Base-by-base conservation (phyloP, 345 rosid genomes). In the Linum tenue region DNA sequence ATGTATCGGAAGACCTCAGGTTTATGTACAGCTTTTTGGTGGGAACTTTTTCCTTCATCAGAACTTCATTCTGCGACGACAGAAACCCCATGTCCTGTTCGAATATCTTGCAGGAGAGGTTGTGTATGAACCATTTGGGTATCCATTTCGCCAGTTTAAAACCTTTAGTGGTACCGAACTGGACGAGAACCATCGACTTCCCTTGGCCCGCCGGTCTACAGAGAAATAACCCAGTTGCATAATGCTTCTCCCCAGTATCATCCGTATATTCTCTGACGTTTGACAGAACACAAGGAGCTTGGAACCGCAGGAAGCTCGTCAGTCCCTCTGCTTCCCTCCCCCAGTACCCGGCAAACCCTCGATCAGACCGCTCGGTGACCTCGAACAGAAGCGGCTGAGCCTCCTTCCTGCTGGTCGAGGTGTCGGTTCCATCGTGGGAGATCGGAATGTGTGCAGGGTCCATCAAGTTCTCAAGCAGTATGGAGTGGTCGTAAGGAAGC, bases 121-220 rank as follows among this genome's bases (percentile, higher is more conserved):
- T 96, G 79, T 90, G 97, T 74, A 85, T 79, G 73, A 81, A 92
- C 96, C 98, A 90, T 66, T 83, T 36, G 3, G 97, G 98, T 61
- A 90, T 80, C 56, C 78, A 40, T 65, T 83, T 80, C 3, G 79
- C 68, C 62, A 85, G 60, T 9, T 71, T 76, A 6, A 90, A 78
- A 61, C 84, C 77, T 74, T 70, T 83, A 4, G 98, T 92, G 44
- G 74, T 76, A 4, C 97, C 97, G 69, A 92, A 90, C 76, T 96
- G 73, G 55, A 84, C 97, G 62, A 92, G 88, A 38, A 92, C 88
- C 98, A 92, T 92, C 55, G 96, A 88, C 66, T 90, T 92, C 59
- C 97, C 98, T 79, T 88, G 98, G 59, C 98, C 98, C 0, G 94
- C 86, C 59, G 98, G 97, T 69, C 98, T 80, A 67, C 97, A 92